phyloP scores from a whole-genome alignment of 2,329 filamentous ascomycete genomes.

The Monosporascus sp. region DNA sequence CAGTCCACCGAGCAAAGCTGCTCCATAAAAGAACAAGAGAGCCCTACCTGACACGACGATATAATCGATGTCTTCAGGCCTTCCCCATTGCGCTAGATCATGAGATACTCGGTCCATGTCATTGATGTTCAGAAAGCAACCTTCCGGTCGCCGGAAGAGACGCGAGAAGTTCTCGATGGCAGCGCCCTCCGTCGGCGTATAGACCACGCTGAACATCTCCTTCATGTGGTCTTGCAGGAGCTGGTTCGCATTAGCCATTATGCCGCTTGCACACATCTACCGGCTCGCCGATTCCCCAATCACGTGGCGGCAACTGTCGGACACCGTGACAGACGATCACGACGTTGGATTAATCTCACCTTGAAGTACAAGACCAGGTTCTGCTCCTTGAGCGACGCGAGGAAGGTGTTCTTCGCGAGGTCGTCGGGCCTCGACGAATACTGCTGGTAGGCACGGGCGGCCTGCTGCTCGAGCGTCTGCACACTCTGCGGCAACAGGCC shows the following conservation, averaged over 20 bases:
- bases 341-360: constrained; percentile 33
- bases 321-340: neutral
- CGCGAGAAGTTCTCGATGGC: constrained; percentile 81
- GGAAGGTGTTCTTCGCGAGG: constrained; percentile 80
- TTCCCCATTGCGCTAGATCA: constrained; percentile 62
- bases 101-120: constrained; percentile 61
- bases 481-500: constrained; percentile 68
- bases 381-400: constrained; percentile 79
- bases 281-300: neutral
- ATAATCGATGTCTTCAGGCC: constrained; percentile 72
- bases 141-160: constrained; percentile 71
- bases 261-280: neutral
- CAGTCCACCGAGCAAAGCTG: neutral
- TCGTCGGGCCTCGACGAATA: constrained; percentile 58
- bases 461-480: constrained; percentile 72
- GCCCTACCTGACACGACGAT: constrained; percentile 74
- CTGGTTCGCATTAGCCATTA: constrained; percentile 29
- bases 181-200: constrained; percentile 85
- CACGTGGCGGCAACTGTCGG: neutral
- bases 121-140: constrained; percentile 73
- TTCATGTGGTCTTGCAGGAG: constrained; percentile 71
- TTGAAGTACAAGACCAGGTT: constrained; percentile 79
- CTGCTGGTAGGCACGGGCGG: constrained; percentile 72
- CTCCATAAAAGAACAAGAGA: neutral
- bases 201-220: constrained; percentile 88